These are phyloP conservation scores for Diplodia mutila DNA, from an alignment of 2,329 filamentous ascomycete species.

Conservation along the genomic window DNA sequence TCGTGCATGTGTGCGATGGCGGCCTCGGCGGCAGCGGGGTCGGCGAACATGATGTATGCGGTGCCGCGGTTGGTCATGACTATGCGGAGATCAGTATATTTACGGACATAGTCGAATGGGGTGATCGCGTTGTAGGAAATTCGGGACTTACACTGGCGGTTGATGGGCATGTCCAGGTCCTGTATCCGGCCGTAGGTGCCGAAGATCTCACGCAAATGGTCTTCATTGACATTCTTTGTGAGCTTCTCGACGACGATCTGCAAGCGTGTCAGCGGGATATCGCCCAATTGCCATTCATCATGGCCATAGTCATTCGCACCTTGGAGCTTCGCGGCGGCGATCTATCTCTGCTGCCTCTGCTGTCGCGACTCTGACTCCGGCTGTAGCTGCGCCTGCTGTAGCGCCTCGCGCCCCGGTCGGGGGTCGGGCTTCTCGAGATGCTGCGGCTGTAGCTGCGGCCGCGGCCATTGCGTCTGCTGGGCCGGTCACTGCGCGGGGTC, in stretches of 20 bases:
- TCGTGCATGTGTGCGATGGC: conserved; percentile 98
- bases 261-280: conserved; percentile 8
- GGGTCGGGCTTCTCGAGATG: conserved; percentile 30
- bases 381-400: conserved; percentile 33
- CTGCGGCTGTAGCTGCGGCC: conserved; percentile 37
- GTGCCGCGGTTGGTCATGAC: conserved; percentile 90
- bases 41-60: conserved; percentile 84
- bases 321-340: conserved; percentile 41
- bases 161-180: conserved; percentile 88
- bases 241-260: conserved; percentile 95
- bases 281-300: neutral
- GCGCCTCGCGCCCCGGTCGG: conserved; percentile 24
- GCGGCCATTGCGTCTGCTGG: conserved; percentile 41
- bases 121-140: conserved; percentile 56
- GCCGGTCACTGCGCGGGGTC: conserved; percentile 27
- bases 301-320: conserved; percentile 31
- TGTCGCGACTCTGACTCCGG: conserved; percentile 42
- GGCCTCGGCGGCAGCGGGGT: conserved; percentile 77
- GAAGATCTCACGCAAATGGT: conserved; percentile 90
- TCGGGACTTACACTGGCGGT: conserved; percentile 70
- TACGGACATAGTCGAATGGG: conserved; percentile 8
- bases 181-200: conserved; percentile 82
- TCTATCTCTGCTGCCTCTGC: conserved; percentile 29
- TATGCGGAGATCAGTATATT: conserved; percentile 42
- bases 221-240: conserved; percentile 90